Evolutionary conservation across 805 yeast genomes (phyloP).

Genomic region (Ogataea polymorpha): DNA sequence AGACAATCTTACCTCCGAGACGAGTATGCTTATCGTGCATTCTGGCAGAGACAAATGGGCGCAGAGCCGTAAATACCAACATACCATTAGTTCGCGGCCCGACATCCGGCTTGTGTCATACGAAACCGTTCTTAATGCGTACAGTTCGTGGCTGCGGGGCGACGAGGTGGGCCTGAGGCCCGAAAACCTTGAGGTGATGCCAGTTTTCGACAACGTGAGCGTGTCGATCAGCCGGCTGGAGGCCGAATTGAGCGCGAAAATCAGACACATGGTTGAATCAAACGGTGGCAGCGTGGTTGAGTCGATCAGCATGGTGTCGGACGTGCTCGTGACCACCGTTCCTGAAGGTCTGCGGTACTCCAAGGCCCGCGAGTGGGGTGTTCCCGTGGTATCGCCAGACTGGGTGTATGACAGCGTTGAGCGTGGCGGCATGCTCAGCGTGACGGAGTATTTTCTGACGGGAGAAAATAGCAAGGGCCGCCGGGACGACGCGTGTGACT

Average conservation of each 20-base stretch:
- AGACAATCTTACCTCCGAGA: constrained; percentile 29
- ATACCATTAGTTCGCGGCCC: constrained; percentile 45
- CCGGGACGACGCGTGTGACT: constrained; percentile 36
- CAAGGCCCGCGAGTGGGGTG: constrained; percentile 51
- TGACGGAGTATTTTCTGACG: constrained; percentile 37
- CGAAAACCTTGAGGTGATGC: constrained; percentile 23
- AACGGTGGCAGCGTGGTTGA: constrained; percentile 51
- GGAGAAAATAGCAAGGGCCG: constrained; percentile 20
- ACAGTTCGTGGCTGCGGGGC: constrained; percentile 57
- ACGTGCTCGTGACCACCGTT: constrained; percentile 48
- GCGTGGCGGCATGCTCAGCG: constrained; percentile 42
- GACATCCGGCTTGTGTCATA: constrained; percentile 57
- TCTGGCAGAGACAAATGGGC: constrained; percentile 26
- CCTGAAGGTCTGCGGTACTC: constrained; percentile 51
- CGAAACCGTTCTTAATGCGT: constrained; percentile 42
- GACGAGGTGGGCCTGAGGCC: constrained; percentile 22
- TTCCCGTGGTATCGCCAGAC: constrained; percentile 53
- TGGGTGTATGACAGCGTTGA: constrained; percentile 47
- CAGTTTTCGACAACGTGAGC: constrained; percentile 41
- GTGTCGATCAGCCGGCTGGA: constrained; percentile 38
- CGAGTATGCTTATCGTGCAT: constrained; percentile 24
- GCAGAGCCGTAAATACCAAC: constrained; percentile 51
- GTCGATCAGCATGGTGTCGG: constrained; percentile 43
- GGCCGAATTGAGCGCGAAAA: constrained; percentile 19
- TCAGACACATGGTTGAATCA: constrained; percentile 33